Percentiles rank a stretch among this genome's conserved stretches.
These are phyloP conservation scores for Scheffersomyces lignicola DNA, from an alignment of 1,139 yeast genomes.

Conservation along the genomic window DNA sequence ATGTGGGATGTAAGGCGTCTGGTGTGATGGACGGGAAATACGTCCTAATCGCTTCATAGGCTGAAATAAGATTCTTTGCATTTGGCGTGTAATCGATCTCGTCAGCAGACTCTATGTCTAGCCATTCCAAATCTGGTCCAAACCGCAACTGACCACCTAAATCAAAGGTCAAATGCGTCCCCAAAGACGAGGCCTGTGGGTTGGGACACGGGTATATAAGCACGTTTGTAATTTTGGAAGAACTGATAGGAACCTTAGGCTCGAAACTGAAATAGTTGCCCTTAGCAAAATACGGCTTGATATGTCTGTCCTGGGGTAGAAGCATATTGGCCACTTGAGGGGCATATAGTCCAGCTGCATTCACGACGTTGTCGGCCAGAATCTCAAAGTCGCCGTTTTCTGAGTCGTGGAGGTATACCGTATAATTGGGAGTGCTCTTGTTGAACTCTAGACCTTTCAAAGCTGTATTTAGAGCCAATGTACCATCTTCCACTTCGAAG, in stretches of 20 bases:
- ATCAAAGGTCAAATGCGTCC: conserved; percentile 84
- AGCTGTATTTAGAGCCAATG: conserved; percentile 60
- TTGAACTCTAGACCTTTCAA: conserved; percentile 46
- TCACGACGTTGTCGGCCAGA: conserved; percentile 59
- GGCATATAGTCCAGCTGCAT: conserved; percentile 80
- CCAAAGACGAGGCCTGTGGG: conserved; percentile 71
- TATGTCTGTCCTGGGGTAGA: conserved; percentile 61
- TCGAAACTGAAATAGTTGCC: conserved; percentile 75
- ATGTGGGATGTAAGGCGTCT: conserved; percentile 61
- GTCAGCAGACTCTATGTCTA: conserved; percentile 37
- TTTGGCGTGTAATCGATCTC: conserved; percentile 51
- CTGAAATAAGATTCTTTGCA: conserved; percentile 48
- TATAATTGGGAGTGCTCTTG: conserved; percentile 20
- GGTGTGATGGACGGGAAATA: conserved; percentile 62
- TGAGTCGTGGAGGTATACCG: conserved; percentile 29
- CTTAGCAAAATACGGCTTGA: conserved; percentile 68
- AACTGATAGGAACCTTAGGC: conserved; percentile 37
- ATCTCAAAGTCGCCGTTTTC: conserved; percentile 44
- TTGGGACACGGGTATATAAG: conserved; percentile 80
- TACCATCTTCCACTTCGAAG: conserved; percentile 59
- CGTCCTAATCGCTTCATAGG: conserved; percentile 55
- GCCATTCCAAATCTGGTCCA: conserved; percentile 92
- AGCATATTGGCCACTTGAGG: conserved; percentile 66
- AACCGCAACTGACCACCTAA: conserved; percentile 77
- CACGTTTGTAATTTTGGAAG: conserved; percentile 30